Evolutionary conservation across 164 flowering plant species (phyloP).

Genomic region (Stephania yunnanensis): DNA sequence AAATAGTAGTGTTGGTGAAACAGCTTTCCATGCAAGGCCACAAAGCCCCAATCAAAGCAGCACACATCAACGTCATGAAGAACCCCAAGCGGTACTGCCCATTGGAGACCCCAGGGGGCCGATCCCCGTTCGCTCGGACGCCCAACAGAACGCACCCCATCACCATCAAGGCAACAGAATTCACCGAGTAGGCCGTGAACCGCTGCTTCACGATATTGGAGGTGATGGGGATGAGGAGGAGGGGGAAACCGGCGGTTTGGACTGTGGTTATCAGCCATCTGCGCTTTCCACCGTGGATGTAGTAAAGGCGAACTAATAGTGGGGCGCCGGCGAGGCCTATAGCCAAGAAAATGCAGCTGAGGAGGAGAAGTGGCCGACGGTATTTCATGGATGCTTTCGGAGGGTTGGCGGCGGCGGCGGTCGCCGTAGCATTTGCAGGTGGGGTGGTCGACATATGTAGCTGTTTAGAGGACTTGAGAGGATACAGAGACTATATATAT

Average conservation of each 20-base stretch:
- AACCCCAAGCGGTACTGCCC: constrained; percentile 10
- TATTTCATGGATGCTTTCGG: no score
- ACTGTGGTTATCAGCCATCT: background rate
- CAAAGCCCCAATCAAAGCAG: constrained; percentile 3
- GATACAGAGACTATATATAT: no score
- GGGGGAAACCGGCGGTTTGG: background rate
- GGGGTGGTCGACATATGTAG: no score
- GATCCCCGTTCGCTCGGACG: background rate
- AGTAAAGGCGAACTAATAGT: background rate
- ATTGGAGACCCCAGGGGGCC: constrained; percentile 5
- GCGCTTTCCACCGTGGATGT: background rate
- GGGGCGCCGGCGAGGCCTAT: background rate
- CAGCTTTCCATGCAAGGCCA: constrained; percentile 5
- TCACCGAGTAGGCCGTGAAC: constrained; percentile 11
- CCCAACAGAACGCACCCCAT: constrained; percentile 10
- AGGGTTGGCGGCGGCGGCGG: no score
- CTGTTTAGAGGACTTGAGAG: no score
- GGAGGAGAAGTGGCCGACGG: background rate
- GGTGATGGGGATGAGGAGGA: background rate
- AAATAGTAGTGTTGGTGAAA: background rate
- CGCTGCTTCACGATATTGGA: constrained; percentile 8
- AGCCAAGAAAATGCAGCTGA: background rate
- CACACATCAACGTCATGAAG: constrained; percentile 6
- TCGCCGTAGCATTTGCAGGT: no score
- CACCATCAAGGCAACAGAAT: constrained; percentile 8